phyloP scores from a whole-genome alignment of 768 basidiomycete genomes.

The Amanita muscaria region DNA sequence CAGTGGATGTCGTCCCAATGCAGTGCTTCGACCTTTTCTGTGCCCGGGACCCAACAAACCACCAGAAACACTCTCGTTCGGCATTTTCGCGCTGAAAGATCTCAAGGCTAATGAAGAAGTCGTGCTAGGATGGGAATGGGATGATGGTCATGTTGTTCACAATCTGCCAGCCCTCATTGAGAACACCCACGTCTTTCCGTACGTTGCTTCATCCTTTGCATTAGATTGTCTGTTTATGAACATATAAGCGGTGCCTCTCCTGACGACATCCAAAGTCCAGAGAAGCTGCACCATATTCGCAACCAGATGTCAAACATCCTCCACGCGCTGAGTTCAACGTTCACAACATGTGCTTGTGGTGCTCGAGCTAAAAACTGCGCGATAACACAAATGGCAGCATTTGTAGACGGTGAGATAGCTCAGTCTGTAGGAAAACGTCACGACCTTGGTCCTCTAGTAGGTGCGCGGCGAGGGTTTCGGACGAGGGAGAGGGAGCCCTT shows the following conservation, averaged over 20 bases:
- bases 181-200: conserved; percentile 49
- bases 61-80: conserved; percentile 50
- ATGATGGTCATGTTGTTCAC: conserved; percentile 84
- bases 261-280: conserved; percentile 26
- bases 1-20: conserved; percentile 59
- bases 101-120: conserved; percentile 78
- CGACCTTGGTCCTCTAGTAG: conserved; percentile 60
- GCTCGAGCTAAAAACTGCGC: conserved; percentile 54
- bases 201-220: conserved; percentile 23
- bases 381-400: conserved; percentile 52
- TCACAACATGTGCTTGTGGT: conserved; percentile 71
- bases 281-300: conserved; percentile 43
- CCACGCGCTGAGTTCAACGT: conserved; percentile 59
- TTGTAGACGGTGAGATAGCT: conserved; percentile 31
- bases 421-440: conserved; percentile 11
- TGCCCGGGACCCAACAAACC: conserved; percentile 17
- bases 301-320: conserved; percentile 63
- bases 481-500: conserved; percentile 48
- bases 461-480: conserved; percentile 49
- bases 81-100: conserved; percentile 70
- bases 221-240: conserved; percentile 13
- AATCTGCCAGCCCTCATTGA: conserved; percentile 59
- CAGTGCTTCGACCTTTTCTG: conserved; percentile 48
- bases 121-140: conserved; percentile 94
- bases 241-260: conserved; percentile 9